phyloP scores from a whole-genome alignment of 495 filamentous ascomycete genomes.

The Daldinia bambusicola region DNA sequence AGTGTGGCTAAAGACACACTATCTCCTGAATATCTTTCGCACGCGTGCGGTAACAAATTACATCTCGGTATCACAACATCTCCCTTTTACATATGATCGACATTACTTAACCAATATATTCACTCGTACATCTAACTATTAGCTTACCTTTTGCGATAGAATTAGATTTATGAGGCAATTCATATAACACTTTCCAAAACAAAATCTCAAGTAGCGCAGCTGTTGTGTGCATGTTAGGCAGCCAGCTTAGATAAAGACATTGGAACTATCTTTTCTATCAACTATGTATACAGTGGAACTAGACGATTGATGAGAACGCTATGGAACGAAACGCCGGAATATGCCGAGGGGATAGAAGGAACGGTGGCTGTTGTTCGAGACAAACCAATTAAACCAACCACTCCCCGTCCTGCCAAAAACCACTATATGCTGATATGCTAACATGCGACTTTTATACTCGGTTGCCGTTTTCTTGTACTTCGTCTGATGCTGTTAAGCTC shows the following conservation, averaged over 20 bases:
- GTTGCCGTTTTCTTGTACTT: slow-evolving; percentile 34
- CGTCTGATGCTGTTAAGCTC: slow-evolving; percentile 25
- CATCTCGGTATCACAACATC: neutral
- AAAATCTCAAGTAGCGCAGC: neutral
- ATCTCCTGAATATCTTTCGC: neutral
- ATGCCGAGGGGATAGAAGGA: slow-evolving; percentile 16
- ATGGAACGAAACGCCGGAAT: slow-evolving; percentile 26
- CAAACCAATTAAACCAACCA: neutral
- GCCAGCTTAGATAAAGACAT: neutral
- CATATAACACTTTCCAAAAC: neutral
- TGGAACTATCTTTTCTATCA: neutral
- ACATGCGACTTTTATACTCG: slow-evolving; percentile 25
- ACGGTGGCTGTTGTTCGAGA: neutral
- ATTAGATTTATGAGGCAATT: neutral
- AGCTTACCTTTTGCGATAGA: neutral
- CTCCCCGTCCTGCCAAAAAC: neutral
- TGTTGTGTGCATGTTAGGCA: slow-evolving; percentile 16
- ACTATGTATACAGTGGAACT: slow-evolving; percentile 31
- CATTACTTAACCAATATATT: neutral
- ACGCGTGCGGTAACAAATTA: too few species aligned
- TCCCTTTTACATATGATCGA: neutral
- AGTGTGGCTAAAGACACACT: neutral
- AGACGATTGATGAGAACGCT: slow-evolving; percentile 21
- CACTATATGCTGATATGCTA: slow-evolving; percentile 12
- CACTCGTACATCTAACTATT: neutral